Evolutionary conservation across 345 rosid species (phyloP).

Genomic region (Lagerstroemia speciosa): DNA sequence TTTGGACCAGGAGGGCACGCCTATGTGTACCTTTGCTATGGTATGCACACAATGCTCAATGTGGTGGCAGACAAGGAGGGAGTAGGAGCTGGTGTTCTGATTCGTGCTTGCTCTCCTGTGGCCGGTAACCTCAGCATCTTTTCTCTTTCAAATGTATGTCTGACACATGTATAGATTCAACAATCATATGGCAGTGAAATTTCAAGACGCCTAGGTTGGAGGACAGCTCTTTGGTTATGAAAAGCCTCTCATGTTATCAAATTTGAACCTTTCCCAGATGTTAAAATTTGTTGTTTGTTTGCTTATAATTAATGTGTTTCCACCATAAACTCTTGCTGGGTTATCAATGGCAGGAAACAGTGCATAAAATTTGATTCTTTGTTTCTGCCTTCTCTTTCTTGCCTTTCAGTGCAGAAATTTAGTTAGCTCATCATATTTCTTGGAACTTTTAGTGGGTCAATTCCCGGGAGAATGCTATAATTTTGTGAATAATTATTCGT

Average conservation of each 20-base stretch:
- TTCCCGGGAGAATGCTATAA: too few species aligned
- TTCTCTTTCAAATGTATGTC: neutral
- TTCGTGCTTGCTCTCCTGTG: conserved; percentile 82
- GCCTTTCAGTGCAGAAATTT: neutral
- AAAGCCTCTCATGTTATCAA: too few species aligned
- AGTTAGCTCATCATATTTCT: neutral
- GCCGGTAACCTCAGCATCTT: conserved; percentile 33
- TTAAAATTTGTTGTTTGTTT: neutral
- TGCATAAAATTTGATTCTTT: neutral
- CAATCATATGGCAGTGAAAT: neutral
- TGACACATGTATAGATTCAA: neutral
- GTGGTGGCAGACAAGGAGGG: conserved; percentile 89
- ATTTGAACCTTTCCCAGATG: too few species aligned
- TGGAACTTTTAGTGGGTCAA: neutral
- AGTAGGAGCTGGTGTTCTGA: conserved; percentile 78
- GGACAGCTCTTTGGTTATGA: too few species aligned
- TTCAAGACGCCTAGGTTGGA: too few species aligned
- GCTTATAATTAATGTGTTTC: neutral
- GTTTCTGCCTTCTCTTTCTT: neutral
- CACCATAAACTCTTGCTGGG: neutral
- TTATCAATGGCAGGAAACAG: neutral
- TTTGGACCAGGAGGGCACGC: conserved; percentile 95
- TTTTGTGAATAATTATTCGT: neutral
- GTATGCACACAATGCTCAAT: conserved; percentile 87
- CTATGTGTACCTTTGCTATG: conserved; percentile 90